phyloP scores from a whole-genome alignment of 2,329 filamentous ascomycete genomes.

The Pyrenophora teres region DNA sequence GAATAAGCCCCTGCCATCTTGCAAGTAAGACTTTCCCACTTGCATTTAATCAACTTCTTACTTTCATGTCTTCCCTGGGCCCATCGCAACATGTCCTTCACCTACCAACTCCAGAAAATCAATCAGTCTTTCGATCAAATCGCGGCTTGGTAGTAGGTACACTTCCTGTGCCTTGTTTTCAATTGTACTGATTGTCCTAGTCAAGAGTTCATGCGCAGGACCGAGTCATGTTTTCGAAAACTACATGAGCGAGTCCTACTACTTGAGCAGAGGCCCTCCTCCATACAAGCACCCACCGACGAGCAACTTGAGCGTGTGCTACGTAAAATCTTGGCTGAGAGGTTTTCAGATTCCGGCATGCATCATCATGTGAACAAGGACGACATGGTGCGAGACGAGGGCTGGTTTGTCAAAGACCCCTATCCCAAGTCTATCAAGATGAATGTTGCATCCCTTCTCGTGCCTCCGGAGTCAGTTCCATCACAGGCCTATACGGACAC shows the following conservation, averaged over 20 bases:
- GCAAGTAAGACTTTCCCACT: neutral
- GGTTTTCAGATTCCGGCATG: conserved; percentile 24
- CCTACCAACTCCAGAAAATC: conserved; percentile 39
- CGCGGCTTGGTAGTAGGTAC: conserved; percentile 40
- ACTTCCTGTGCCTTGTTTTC: neutral
- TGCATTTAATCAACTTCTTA: neutral
- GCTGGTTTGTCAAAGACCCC: conserved; percentile 27
- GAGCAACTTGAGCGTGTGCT: conserved; percentile 44
- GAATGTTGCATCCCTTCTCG: conserved; percentile 27
- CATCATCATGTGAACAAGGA: conserved; percentile 16
- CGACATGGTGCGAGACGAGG: conserved; percentile 16
- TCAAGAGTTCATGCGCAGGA: conserved; percentile 39
- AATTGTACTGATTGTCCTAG: conserved; percentile 16
- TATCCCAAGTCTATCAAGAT: conserved; percentile 25
- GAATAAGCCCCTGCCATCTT: neutral
- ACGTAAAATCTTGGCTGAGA: conserved; percentile 44
- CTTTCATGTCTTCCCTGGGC: neutral
- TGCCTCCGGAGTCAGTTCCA: conserved; percentile 38
- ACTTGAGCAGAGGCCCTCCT: conserved; percentile 34
- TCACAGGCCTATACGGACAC: conserved; percentile 35
- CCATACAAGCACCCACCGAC: conserved; percentile 31
- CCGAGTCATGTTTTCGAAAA: conserved; percentile 35
- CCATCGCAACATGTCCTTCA: conserved; percentile 34
- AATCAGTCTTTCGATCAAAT: conserved; percentile 42
- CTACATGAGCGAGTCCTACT: conserved; percentile 33